Conservation (phyloP, 345 rosid species). For the Eucalyptus tenuipes region DNA sequence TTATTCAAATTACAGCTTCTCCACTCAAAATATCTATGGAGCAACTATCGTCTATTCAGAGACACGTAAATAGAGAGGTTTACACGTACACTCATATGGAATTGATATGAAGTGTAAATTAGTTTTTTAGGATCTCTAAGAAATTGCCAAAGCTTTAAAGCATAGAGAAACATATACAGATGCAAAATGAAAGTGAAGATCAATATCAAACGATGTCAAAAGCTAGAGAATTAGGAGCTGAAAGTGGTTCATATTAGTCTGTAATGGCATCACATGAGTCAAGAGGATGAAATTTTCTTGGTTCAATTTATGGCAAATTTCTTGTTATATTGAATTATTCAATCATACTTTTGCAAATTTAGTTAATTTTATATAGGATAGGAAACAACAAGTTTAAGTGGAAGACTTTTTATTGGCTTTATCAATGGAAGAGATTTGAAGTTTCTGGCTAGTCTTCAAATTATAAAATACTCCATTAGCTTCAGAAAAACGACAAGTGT, state of each 20-base stretch:
- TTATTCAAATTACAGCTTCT: background rate
- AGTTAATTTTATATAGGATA: background rate
- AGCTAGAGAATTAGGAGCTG: background rate
- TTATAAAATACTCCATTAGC: background rate
- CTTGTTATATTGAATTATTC: background rate
- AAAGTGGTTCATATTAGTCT: background rate
- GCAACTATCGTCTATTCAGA: background rate
- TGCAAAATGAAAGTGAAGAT: background rate
- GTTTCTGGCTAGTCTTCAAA: background rate
- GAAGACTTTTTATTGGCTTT: background rate
- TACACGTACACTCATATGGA: background rate
- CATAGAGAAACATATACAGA: background rate
- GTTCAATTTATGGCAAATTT: background rate
- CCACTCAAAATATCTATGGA: background rate
- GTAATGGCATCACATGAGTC: background rate
- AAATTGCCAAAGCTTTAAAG: background rate
- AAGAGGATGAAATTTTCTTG: background rate
- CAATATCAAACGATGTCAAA: background rate
- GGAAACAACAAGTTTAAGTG: background rate
- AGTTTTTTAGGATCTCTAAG: background rate
- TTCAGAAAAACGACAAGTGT: background rate
- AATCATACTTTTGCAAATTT: background rate
- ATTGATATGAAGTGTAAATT: background rate
- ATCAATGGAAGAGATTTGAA: background rate
- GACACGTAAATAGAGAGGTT: background rate